phyloP scores from a whole-genome alignment of 2,329 filamentous ascomycete genomes.

The Ilyonectria mors-panacis region DNA sequence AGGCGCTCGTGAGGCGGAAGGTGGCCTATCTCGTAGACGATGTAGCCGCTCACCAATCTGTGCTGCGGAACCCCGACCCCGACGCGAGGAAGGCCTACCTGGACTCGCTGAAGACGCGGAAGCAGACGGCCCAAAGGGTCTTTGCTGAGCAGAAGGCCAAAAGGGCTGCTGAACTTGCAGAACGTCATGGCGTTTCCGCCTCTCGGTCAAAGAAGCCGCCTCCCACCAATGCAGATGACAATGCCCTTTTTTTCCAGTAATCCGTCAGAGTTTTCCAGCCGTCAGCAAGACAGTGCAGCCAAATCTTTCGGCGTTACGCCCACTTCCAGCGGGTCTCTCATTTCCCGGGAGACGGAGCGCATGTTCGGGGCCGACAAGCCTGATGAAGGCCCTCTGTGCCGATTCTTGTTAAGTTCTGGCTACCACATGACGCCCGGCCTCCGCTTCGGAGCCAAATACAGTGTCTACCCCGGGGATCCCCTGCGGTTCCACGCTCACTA shows the following conservation, averaged over 20 bases:
- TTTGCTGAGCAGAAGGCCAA: constrained; percentile 58
- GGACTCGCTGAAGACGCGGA: constrained; percentile 65
- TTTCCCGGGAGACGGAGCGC: constrained; percentile 37
- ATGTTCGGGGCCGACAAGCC: constrained; percentile 34
- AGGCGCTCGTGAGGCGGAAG: constrained; percentile 82
- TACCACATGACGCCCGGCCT: constrained; percentile 94
- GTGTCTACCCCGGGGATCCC: constrained; percentile 95
- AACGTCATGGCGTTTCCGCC: constrained; percentile 35
- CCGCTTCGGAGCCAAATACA: constrained; percentile 94
- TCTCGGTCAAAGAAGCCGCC: constrained; percentile 16
- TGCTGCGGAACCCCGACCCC: constrained; percentile 70
- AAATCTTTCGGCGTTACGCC: constrained; percentile 53
- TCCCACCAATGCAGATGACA: constrained; percentile 32
- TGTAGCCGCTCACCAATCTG: constrained; percentile 75
- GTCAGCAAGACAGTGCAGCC: constrained; percentile 32
- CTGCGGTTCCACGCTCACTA: constrained; percentile 97
- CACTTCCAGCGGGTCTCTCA: constrained; percentile 53
- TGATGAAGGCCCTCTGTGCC: constrained; percentile 75
- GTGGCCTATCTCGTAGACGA: constrained; percentile 88
- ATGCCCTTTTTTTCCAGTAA: constrained; percentile 40
- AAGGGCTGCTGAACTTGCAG: constrained; percentile 50
- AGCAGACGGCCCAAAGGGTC: constrained; percentile 58
- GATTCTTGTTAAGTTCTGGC: constrained; percentile 81
- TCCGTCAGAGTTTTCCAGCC: constrained; percentile 28
- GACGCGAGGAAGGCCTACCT: constrained; percentile 75